These are phyloP conservation scores for Rutstroemia sp. DNA, from an alignment of 2,329 filamentous ascomycete genomes.

Conservation along the genomic window DNA sequence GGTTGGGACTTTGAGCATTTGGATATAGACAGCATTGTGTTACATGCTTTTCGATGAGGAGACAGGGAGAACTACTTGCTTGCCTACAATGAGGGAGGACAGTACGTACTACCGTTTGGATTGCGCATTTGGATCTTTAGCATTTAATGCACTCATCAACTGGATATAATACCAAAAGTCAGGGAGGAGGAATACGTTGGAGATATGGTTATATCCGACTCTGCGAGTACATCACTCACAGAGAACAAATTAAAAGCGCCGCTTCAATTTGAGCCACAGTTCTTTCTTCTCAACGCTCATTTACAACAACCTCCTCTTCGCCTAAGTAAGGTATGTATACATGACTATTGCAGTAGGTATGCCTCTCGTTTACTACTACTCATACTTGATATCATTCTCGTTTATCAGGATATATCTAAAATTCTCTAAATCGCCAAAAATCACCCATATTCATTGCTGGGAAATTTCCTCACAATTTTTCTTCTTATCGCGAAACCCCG, in stretches of 20 bases:
- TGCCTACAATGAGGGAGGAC: background rate
- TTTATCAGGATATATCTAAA: background rate
- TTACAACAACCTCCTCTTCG: too few relatives aligned
- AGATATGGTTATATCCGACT: background rate
- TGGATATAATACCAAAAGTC: background rate
- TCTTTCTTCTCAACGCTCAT: too few relatives aligned
- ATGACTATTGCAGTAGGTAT: too few relatives aligned
- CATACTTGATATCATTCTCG: too few relatives aligned
- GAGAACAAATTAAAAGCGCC: too few relatives aligned
- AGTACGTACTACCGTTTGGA: background rate
- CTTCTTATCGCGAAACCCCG: background rate
- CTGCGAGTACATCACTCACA: background rate
- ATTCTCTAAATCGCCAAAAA: background rate
- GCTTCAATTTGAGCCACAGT: too few relatives aligned
- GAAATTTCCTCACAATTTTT: background rate
- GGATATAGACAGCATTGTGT: slow-evolving; percentile 25
- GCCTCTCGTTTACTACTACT: too few relatives aligned
- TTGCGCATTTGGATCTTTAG: background rate
- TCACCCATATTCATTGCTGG: background rate
- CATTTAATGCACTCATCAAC: too few relatives aligned
- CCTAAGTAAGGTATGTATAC: too few relatives aligned
- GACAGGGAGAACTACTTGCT: background rate
- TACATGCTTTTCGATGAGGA: slow-evolving; percentile 5
- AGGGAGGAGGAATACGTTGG: background rate
- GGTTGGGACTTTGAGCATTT: slow-evolving; percentile 15